Evolutionary conservation across 768 basidiomycete species (phyloP), one percentile per base, ranked within the genome.

Genomic region (Lentinula detonsa): DNA sequence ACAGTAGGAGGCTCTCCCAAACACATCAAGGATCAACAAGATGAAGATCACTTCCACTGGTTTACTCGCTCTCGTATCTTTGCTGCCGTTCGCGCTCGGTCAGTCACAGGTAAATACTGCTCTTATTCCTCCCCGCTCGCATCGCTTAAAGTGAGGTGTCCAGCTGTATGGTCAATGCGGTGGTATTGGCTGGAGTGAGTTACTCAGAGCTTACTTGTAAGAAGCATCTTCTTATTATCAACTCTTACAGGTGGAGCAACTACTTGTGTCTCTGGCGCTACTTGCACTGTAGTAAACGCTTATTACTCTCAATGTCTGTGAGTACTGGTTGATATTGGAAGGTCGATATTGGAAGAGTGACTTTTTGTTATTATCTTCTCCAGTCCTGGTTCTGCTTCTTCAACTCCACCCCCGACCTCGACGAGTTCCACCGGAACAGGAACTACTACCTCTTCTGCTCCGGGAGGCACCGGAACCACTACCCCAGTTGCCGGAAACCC

Each of bases 401-500:
- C 16, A 39, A 39, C 37, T 39, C 37, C 37, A 3, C 18, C 51
- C 11, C 18, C 59, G 53, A 50, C 21, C 11, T 31, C 49, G 13
- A 37, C 50, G 13, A 49, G 21, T 39, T 53, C 68, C n/a, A 64
- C 71, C 1, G 63, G 68, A 5, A 60, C 54, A 5, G 50, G 34
- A 23, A 35, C 61, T 1, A 57, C 68, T 0, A 68, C 69, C 34
- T 66, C 73, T 15, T 57, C 64, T 48, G 64, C 65, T 65, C 59
- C 76, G 0, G 58, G 72, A 13, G 66, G 74, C 1, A 69, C 70
- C 28, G 57, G 70, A 7, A 75, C 76, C 33, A 63, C 71, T 34
- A 73, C 76, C 18, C 76, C 81, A 1, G 72, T 69, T 56, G 73
- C 81, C 21, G 80, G 76, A 31, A 85, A 84, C 71, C 85, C 85